Evolutionary conservation across 768 basidiomycete genomes (phyloP), one percentile per base, ranked within the genome.

Genomic region (Mycena filopes): DNA sequence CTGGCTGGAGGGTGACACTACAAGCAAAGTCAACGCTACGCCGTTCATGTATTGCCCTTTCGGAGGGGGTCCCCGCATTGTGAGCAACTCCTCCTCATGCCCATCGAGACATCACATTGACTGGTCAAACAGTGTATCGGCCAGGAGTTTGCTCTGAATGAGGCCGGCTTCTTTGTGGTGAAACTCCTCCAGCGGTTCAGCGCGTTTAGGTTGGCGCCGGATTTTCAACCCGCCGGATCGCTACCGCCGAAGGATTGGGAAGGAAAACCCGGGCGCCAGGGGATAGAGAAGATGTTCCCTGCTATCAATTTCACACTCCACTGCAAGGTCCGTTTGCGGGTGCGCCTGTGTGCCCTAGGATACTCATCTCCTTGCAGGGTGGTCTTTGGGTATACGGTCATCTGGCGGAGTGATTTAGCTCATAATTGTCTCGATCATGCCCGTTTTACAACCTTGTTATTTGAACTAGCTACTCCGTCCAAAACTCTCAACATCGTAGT

Each of bases 11-110:
- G 25, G 51, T 10, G 26, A 42, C 26, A 61, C 60, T 33, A 53
- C 9, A 36, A 45, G 28, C 10, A 55, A 61, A 40, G 33, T 61
- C 21, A 23, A 61, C 23, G 16, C 42, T 11, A 54, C 60, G n/a
- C 60, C 60, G 18, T 61, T 61, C 43, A 61, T 61, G 60, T 61
- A 54, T 16, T 61, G 60, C 46, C 60, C 60, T 4, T 61, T 61
- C 16, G 33, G 42, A 10, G 60, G 60, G 2, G 60, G 60, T 16
- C 60, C 60, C 1, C 60, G 60, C 36, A 46, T 54, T 2, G 60
- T 61, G n/a, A n/a, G n/a, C n/a, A n/a, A n/a, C n/a, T n/a, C n/a
- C n/a, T n/a, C n/a, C n/a, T n/a, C n/a, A n/a, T n/a, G n/a, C n/a
- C n/a, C n/a, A n/a, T n/a, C n/a, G n/a, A n/a, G n/a, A n/a, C n/a